These are phyloP conservation scores for Xylona heveae DNA, from an alignment of 495 filamentous ascomycete species.

Conservation along the genomic window DNA sequence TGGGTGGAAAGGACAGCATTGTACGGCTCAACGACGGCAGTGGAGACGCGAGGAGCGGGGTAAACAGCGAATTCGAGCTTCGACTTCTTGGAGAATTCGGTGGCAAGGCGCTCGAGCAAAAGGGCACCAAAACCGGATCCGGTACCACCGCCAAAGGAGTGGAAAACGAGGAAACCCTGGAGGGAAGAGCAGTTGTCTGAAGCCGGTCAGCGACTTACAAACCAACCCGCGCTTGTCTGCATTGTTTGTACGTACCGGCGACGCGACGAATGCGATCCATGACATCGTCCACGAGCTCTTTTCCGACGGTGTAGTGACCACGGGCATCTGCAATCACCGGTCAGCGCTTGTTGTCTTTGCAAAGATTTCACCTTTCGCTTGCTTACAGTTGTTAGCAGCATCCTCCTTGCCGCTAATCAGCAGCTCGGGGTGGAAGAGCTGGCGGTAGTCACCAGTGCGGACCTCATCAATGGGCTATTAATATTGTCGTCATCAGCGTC, in stretches of 20 bases:
- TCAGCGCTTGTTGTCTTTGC: background rate
- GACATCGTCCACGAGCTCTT: slow-evolving; percentile 70
- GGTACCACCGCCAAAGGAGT: slow-evolving; percentile 98
- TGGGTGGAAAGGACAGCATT: slow-evolving; percentile 98
- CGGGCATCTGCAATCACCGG: slow-evolving; percentile 40
- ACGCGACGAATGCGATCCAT: slow-evolving; percentile 73
- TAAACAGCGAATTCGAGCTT: slow-evolving; percentile 99
- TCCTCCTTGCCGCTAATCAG: slow-evolving; percentile 86
- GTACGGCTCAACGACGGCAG: slow-evolving; percentile 96
- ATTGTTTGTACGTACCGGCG: slow-evolving; percentile 32
- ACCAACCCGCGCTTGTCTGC: too few species aligned
- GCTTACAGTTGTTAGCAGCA: slow-evolving; percentile 71
- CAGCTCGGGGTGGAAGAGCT: slow-evolving; percentile 77
- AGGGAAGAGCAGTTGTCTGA: slow-evolving; percentile 93
- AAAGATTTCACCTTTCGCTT: slow-evolving; percentile 11
- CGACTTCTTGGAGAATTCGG: slow-evolving; percentile 98
- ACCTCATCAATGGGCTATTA: slow-evolving; percentile 73
- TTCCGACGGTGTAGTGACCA: slow-evolving; percentile 85
- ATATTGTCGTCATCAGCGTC: too few species aligned
- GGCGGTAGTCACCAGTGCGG: slow-evolving; percentile 59
- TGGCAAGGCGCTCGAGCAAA: slow-evolving; percentile 90
- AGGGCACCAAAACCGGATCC: slow-evolving; percentile 97
- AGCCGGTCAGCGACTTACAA: too few species aligned
- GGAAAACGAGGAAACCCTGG: slow-evolving; percentile 97
- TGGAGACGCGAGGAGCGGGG: slow-evolving; percentile 88